A percentile compares a stretch with the other conserved stretches of the same genome.
Evolutionary conservation across 2,329 filamentous ascomycete genomes (phyloP).

Genomic region (Albifimbria verrucaria): DNA sequence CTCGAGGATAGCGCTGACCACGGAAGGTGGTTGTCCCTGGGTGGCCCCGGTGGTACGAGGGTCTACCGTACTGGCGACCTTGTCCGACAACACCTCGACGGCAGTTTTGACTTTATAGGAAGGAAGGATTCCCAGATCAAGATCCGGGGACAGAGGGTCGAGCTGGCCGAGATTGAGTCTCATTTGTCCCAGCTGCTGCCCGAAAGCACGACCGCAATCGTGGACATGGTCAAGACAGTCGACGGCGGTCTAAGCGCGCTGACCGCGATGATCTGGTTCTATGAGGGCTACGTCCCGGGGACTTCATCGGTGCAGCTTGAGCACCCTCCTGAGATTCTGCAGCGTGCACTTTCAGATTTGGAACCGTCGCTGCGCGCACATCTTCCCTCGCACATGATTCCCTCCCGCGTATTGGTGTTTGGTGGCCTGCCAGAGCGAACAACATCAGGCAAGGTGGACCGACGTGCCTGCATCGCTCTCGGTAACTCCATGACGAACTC

Average conservation of each 20-base stretch:
- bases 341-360: background rate
- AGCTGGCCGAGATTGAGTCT: conserved; percentile 18
- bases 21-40: conserved; percentile 19
- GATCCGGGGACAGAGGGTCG: conserved; percentile 17
- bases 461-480: no score
- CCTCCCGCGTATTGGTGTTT: background rate
- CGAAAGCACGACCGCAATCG: conserved; percentile 8
- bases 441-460: conserved; percentile 6
- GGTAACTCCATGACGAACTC: no score
- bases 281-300: background rate
- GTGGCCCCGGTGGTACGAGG: conserved; percentile 6
- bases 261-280: conserved; percentile 8
- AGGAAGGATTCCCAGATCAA: conserved; percentile 19
- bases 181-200: conserved; percentile 2
- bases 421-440: conserved; percentile 4
- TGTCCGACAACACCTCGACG: conserved; percentile 11
- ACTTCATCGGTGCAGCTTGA: background rate
- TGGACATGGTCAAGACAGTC: conserved; percentile 11
- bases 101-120: conserved; percentile 9
- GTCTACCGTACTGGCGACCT: conserved; percentile 17
- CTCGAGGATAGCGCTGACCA: conserved; percentile 34
- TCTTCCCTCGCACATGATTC: conserved; percentile 5
- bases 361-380: background rate
- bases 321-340: background rate
- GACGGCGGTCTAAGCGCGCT: conserved; percentile 13